Conservation (phyloP, 768 basidiomycete species). For the Dentipellis fragilis region DNA sequence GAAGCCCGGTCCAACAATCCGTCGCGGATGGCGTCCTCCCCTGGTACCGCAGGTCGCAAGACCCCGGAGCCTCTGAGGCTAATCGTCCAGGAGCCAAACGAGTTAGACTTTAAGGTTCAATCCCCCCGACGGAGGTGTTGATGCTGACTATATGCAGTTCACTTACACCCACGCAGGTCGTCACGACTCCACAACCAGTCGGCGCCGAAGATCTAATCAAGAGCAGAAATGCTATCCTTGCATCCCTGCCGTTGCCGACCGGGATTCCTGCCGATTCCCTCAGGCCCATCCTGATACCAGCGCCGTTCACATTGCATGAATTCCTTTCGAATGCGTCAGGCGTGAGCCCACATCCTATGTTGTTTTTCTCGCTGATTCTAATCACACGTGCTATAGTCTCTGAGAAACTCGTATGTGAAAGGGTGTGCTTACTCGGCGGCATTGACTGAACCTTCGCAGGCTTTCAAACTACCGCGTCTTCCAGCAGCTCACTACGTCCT, state of each 20-base stretch:
- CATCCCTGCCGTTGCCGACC: slow-evolving; percentile 51
- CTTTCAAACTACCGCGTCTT: slow-evolving; percentile 59
- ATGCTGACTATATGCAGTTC: background rate
- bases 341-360: slow-evolving; percentile 28
- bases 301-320: slow-evolving; percentile 56
- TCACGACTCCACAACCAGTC: background rate
- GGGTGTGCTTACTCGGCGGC: background rate
- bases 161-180: background rate
- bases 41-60: background rate
- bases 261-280: slow-evolving; percentile 57
- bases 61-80: slow-evolving; percentile 5
- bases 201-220: slow-evolving; percentile 27
- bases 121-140: background rate
- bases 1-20: slow-evolving; percentile 13
- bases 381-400: slow-evolving; percentile 27
- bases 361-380: background rate
- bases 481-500: slow-evolving; percentile 56
- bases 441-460: slow-evolving; percentile 23
- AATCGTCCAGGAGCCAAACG: slow-evolving; percentile 8
- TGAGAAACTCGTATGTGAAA: slow-evolving; percentile 44
- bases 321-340: slow-evolving; percentile 50
- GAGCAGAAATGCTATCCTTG: slow-evolving; percentile 46
- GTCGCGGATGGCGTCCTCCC: slow-evolving; percentile 4
- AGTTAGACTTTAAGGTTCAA: slow-evolving; percentile 9
- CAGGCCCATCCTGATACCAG: slow-evolving; percentile 58